Conservation (phyloP, 2,329 filamentous ascomycete species). For the Epichloe typhina region DNA sequence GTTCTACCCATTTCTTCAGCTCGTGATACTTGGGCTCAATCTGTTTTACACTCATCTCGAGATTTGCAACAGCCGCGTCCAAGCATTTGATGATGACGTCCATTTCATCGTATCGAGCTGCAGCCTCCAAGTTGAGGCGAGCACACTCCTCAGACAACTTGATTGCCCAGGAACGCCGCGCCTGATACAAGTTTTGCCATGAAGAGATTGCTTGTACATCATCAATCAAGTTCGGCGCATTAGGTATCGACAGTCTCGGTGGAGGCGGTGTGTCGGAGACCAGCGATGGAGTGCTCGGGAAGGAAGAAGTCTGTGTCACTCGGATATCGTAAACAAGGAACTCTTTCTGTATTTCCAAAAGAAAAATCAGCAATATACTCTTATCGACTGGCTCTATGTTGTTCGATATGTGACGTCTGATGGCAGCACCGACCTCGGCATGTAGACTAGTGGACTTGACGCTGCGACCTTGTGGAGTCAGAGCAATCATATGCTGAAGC, state of each 20-base stretch:
- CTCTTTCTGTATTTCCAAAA: slow-evolving; percentile 46
- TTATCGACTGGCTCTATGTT: not conserved
- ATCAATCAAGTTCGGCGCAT: slow-evolving; percentile 69
- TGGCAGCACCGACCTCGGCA: slow-evolving; percentile 49
- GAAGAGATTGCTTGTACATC: slow-evolving; percentile 68
- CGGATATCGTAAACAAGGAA: slow-evolving; percentile 87
- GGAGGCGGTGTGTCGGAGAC: slow-evolving; percentile 37
- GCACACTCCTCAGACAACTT: slow-evolving; percentile 56
- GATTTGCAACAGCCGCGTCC: slow-evolving; percentile 74
- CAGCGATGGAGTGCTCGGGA: slow-evolving; percentile 28
- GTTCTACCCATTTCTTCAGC: slow-evolving; percentile 55
- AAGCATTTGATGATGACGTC: slow-evolving; percentile 67
- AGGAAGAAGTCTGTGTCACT: slow-evolving; percentile 46
- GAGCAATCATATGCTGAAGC: slow-evolving; percentile 66
- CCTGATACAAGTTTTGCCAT: slow-evolving; percentile 81
- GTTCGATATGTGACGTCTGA: not conserved
- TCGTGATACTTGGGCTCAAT: slow-evolving; percentile 62
- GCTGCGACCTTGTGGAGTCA: slow-evolving; percentile 75
- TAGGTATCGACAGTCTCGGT: slow-evolving; percentile 43
- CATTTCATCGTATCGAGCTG: slow-evolving; percentile 58
- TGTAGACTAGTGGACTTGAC: slow-evolving; percentile 70
- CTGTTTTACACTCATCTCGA: slow-evolving; percentile 59
- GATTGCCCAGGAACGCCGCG: slow-evolving; percentile 68
- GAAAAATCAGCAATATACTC: not conserved
- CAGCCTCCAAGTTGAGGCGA: slow-evolving; percentile 46